Evolutionary conservation across 306 rosid species (phyloP), one percentile per base, ranked within the genome.

Genomic region (Ochetophila trinervis): DNA sequence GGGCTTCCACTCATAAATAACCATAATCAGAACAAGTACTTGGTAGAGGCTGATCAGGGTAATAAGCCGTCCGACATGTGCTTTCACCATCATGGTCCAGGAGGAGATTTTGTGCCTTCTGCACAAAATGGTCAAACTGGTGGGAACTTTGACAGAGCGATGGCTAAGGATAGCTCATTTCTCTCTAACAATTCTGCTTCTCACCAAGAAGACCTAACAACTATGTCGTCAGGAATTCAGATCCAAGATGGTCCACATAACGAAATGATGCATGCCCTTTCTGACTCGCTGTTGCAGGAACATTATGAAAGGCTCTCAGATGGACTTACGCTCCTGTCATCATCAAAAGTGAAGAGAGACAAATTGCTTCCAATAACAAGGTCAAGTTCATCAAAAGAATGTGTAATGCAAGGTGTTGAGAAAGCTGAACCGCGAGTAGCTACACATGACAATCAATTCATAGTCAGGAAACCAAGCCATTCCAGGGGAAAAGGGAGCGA

Each of bases 211-310:
- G 79, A 65, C 60, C 54, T 62, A 20, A 9, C 58, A 16, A 67
- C 71, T 53, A 67, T 82, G 51, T 57, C 55, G 67, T 55, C 82
- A n/a, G 76, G 52, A 66, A 53, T 79, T 50, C 70, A 52, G 59
- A 71, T 58, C 54, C 76, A 60, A 75, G 83, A 79, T 60, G 70
- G 63, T 57, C 73, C 79, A 71, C 72, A 67, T 22, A 40, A 57
- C 67, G 83, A 60, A 78, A 72, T 84, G 53, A 78, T 79, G 68
- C 91, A 81, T 68, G 82, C 70, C 48, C 52, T 58, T 54, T 86
- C 91, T 8, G 87, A 86, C 44, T 74, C 98, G 21, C 63, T 47
- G 45, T 80, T 89, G 82, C 79, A 63, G 13, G 82, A 78, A 71
- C 78, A 57, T 61, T 71, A 58, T 66, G 79, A 81, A 60, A 83